Evolutionary conservation across 805 yeast genomes (phyloP), one percentile per base, ranked within the genome.

Genomic region (Ogataea nakhonphanomensis): DNA sequence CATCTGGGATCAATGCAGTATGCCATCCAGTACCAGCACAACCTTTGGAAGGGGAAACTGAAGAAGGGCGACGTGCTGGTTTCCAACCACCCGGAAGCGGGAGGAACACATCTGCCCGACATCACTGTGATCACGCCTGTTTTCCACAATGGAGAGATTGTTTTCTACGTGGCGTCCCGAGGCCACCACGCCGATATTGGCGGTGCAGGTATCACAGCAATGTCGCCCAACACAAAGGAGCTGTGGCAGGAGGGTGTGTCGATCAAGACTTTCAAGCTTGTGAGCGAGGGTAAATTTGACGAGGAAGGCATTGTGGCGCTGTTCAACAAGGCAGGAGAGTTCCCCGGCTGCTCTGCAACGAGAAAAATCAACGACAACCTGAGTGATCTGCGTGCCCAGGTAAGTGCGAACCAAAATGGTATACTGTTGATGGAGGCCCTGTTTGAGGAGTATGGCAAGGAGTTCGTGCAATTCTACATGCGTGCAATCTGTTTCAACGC

Each of bases 171-270:
- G 22, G 80, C 80, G 3, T 67, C 78, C 5, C 58, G 80, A 38
- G 80, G 78, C n/a, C 80, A 76, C 56, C 80, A 76, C 55, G 75
- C 79, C 24, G 80, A 76, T 47, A 74, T 76, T 48, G 80, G 80
- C 30, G 74, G 77, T n/a, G 69, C 74, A 35, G 66, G 76, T 34
- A 75, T 78, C 20, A 78, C 78, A 4, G 67, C 76, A 1, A 73
- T 74, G 70, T 73, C 77, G 21, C 76, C 79, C 8, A 66, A 72
- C 47, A 72, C 80, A 9, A 71, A 70, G 50, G 67, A 71, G 28
- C 65, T 76, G 36, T 67, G 59, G 48, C 76, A 74, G 43, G 81
- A 76, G 56, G 81, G 80, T 33, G 79, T 75, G 3, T 67, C 75
- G 13, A 73, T 74, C 33, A 66, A 69, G 43, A 61, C 74, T 14